A percentile compares a stretch with the other conserved stretches of the same genome.
Conservation (phyloP, 768 basidiomycete species). For the Tulasnella sp. region DNA sequence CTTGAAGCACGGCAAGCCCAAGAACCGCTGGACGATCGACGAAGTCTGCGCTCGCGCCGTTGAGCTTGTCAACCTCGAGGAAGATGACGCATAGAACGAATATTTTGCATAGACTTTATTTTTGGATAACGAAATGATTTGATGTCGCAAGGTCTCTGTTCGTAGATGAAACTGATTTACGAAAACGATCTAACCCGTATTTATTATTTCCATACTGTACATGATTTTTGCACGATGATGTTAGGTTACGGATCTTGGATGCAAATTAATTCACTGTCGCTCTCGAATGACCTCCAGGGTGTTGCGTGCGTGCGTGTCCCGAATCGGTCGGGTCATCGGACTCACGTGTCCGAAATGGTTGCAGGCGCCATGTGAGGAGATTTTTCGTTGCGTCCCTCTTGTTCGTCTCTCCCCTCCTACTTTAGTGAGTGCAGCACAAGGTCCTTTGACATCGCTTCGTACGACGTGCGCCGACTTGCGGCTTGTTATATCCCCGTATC, state of each 20-base stretch:
- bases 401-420: background rate
- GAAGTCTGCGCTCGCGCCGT: slow-evolving; percentile 65
- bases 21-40: slow-evolving; percentile 74
- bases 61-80: slow-evolving; percentile 58
- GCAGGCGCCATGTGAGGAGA: background rate
- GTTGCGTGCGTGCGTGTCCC: background rate
- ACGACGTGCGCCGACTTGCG: background rate
- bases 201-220: background rate
- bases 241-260: slow-evolving; percentile 1
- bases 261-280: background rate
- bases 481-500: background rate
- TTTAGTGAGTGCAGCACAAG: background rate
- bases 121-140: background rate
- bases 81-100: background rate
- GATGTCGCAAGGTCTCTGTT: background rate
- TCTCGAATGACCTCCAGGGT: background rate
- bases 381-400: background rate
- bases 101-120: background rate
- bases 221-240: background rate
- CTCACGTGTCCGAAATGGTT: slow-evolving; percentile 9
- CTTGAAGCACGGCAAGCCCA: slow-evolving; percentile 66
- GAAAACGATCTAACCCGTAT: background rate
- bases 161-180: background rate
- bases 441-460: background rate
- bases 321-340: background rate